Conservation (phyloP, 768 basidiomycete genomes). For the Wakefieldia striispora region DNA sequence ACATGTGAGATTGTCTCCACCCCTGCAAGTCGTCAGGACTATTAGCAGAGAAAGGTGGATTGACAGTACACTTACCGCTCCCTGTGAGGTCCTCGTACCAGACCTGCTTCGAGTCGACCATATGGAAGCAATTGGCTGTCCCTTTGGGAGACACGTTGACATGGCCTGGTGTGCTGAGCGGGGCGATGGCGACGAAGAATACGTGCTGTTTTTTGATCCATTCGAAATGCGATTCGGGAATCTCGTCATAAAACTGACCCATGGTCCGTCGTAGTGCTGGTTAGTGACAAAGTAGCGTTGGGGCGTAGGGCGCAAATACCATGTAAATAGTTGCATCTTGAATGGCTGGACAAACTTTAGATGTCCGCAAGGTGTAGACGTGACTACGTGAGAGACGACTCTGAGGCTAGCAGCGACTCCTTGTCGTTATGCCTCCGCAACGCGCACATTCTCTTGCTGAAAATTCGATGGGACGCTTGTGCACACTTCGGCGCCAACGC, state of each 20-base stretch:
- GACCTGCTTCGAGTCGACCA: constrained; percentile 51
- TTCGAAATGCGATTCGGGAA: constrained; percentile 49
- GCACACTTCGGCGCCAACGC: no score
- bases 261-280: constrained; percentile 30
- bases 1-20: constrained; percentile 63
- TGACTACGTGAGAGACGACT: no score
- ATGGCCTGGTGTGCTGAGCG: constrained; percentile 53
- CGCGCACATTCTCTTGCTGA: no score
- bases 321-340: no score
- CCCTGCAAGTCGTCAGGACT: constrained; percentile 31
- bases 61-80: constrained; percentile 42
- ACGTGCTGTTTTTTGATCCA: constrained; percentile 65
- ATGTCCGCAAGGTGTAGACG: no score
- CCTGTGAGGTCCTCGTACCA: constrained; percentile 78
- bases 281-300: no score
- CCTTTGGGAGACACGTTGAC: constrained; percentile 73
- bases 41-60: not conserved
- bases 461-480: no score
- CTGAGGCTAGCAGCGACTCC: no score
- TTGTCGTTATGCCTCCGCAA: no score
- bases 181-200: constrained; percentile 73
- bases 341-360: no score
- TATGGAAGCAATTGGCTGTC: constrained; percentile 59
- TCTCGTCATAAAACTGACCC: constrained; percentile 57
- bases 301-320: not conserved